Evolutionary conservation across 75 land plant species (phyloP), one percentile per base, ranked within the genome.

Genomic region (Sequoiadendron giganteum): DNA sequence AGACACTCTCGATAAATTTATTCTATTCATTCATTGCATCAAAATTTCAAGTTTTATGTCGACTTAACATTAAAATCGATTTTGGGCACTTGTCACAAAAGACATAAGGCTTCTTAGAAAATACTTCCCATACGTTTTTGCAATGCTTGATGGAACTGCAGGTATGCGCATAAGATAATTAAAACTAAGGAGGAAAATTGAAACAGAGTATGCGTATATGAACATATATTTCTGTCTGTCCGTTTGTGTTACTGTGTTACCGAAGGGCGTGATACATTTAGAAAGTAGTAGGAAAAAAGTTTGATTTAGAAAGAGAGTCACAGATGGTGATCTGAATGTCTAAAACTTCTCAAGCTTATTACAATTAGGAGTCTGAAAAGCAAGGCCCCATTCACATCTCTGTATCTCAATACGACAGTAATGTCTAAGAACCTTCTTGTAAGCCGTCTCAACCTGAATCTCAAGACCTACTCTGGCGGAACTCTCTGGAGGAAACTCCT

Each of bases 391-490:
- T 43, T 92, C 89, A 56, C 84, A 88, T 85, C 94, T 87, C 87
- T 93, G 94, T 82, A 91, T 70, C 90, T 97, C 99, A 36, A 87
- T 49, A 85, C 93, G 93, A 86, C 99, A 97, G 89, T 96, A 92
- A 86, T 94, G 95, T 40, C 86, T 40, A 39, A 96, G 90, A 42
- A 93, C 48, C 0, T 89, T 72, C 48, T 84, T 81, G 73, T 94
- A 96, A 38, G 96, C 96, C 77, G 90, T 90, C 83, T 97, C 98
- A 72, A 97, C 90, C 28, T 91, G 91, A 28, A 56, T 19, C 86
- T 97, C 99, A 21, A 97, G 77, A 14, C 88, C 54, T n/a, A 87
- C 70, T 16, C 99, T 91, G 19, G 90, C 89, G 6, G 52, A 72
- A 82, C 93, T 95, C 78, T 88, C 77, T 11, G 85, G 85, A 19